Base-by-base conservation (phyloP, 768 basidiomycete species). In the Lentinula guzmanii region DNA sequence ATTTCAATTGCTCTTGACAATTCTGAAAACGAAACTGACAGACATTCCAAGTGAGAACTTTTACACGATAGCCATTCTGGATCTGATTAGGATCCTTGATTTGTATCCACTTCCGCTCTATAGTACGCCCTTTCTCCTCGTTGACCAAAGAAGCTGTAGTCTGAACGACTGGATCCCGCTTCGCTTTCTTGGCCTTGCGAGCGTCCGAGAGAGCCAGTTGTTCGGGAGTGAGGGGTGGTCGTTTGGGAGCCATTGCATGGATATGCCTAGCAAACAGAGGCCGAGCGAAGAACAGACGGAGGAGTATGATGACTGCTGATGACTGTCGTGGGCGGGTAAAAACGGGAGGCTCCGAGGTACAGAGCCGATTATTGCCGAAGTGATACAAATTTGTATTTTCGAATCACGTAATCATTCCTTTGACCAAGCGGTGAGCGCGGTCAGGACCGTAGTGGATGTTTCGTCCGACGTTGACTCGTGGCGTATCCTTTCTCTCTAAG, bases 41-140 rank as follows among this genome's bases (percentile, higher is more conserved):
- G 62, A 93, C 90, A 77, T 94, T 94, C 91, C 91, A 94, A 4
- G 89, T 89, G 76, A 91, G 77, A 54, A 94, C 70, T 68, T 78
- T 90, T 63, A 86, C 62, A 58, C 63, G 76, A 57, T 65, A 77
- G 68, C 50, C 52, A 33, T 52, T 69, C 60, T 68, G 63, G 46
- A 59, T 64, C 16, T 70, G 63, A 45, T 69, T 62, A 39, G 65
- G 43, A 52, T 66, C 48, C 52, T 64, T 58, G 46, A 75, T 62
- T 15, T 73, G 59, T 35, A 81, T 66, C 81, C 81, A 84, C n/a
- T 70, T 69, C 24, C 82, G 73, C 45, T 70, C 53, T 18, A 75
- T 54, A 35, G 80, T 72, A 10, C 33, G 31, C 43, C 66, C 69
- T 65, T 72, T 60, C 54, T 37, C 46, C 60, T 66, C 35, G 60